phyloP scores from a whole-genome alignment of 2,329 filamentous ascomycete genomes.

The Sclerotinia trifoliorum region DNA sequence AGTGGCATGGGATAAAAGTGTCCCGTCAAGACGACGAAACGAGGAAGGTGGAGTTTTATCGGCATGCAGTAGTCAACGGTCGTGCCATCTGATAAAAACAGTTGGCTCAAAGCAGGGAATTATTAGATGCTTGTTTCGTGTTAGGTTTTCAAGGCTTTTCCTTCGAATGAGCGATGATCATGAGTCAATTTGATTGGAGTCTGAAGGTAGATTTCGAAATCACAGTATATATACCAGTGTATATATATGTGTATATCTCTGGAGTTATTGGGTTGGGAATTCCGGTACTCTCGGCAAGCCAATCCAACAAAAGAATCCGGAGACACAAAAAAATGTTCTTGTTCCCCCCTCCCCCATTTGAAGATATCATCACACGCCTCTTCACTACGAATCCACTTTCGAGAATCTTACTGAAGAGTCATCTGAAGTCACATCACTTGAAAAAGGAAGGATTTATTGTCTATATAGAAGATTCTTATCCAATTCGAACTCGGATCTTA shows the following conservation, averaged over 20 bases:
- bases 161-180: neutral
- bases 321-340: too few relatives aligned
- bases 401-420: neutral
- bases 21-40: neutral
- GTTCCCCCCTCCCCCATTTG: too few relatives aligned
- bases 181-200: neutral
- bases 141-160: neutral
- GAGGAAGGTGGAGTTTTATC: neutral
- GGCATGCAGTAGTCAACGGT: too few relatives aligned
- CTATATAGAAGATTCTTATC: too few relatives aligned
- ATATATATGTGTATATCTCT: neutral
- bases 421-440: accelerated
- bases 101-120: too few relatives aligned
- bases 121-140: neutral
- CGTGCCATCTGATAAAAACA: neutral
- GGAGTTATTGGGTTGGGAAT: too few relatives aligned
- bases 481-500: neutral
- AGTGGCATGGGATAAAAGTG: neutral
- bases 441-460: too few relatives aligned
- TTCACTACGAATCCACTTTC: too few relatives aligned
- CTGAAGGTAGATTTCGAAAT: neutral
- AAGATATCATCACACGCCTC: too few relatives aligned
- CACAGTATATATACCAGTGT: neutral
- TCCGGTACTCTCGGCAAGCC: neutral
- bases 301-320: neutral